Conservation (phyloP, 768 basidiomycete species). For the Heimioporus sp. region DNA sequence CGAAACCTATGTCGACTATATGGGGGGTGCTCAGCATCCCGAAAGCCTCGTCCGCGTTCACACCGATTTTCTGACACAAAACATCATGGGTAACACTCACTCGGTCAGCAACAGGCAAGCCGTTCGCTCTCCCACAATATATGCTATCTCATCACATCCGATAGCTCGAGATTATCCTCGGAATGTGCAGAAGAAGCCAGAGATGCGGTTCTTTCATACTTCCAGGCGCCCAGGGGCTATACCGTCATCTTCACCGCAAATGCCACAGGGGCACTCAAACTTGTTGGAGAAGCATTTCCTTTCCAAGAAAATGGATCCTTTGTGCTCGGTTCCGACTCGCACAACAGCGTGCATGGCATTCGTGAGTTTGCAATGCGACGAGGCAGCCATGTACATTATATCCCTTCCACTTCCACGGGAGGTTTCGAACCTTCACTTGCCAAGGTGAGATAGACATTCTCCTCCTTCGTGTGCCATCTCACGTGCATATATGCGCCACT, state of each 20-base stretch:
- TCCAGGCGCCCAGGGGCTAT: conserved; percentile 72
- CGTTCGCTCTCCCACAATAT: not conserved
- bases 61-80: conserved; percentile 61
- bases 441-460: conserved; percentile 45
- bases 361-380: conserved; percentile 62
- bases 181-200: conserved; percentile 68
- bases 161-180: conserved; percentile 69
- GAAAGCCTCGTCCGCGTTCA: conserved; percentile 73
- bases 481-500: conserved; percentile 19
- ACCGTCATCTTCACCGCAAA: conserved; percentile 83
- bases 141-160: not conserved
- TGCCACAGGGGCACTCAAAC: conserved; percentile 74
- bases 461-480: not conserved
- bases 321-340: conserved; percentile 74
- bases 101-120: conserved; percentile 75
- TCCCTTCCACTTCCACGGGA: conserved; percentile 59
- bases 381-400: conserved; percentile 60
- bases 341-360: conserved; percentile 84
- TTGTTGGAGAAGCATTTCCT: conserved; percentile 80
- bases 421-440: conserved; percentile 59
- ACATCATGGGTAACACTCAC: conserved; percentile 80
- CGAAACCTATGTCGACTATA: conserved; percentile 84
- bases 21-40: conserved; percentile 82
- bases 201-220: conserved; percentile 70
- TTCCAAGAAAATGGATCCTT: conserved; percentile 58